phyloP scores from a whole-genome alignment of 768 basidiomycete genomes.

The Boletellus ananas region DNA sequence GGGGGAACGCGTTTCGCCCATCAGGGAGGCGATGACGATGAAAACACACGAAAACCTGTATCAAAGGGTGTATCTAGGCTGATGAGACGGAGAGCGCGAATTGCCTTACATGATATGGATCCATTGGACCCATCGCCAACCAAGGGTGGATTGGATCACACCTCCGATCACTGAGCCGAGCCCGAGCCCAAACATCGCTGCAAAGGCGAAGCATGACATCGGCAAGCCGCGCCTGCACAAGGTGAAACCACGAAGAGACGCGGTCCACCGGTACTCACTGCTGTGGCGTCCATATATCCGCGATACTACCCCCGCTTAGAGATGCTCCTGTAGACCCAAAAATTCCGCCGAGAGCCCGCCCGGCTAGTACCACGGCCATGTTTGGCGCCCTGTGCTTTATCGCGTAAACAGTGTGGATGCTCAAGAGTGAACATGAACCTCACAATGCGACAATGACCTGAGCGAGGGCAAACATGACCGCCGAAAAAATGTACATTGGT shows the following conservation, averaged over 20 bases:
- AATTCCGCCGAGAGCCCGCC: constrained; percentile 57
- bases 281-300: constrained; percentile 63
- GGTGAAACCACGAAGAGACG: not conserved
- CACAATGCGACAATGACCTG: constrained; percentile 39
- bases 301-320: constrained; percentile 65
- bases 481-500: constrained; percentile 55
- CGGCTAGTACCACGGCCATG: constrained; percentile 54
- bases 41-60: constrained; percentile 51
- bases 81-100: not conserved
- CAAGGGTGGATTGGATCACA: constrained; percentile 60
- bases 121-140: constrained; percentile 86
- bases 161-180: constrained; percentile 61
- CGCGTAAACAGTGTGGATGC: not conserved
- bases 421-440: constrained; percentile 1
- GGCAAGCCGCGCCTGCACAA: constrained; percentile 61
- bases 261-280: constrained; percentile 41
- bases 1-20: constrained; percentile 70
- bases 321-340: constrained; percentile 63
- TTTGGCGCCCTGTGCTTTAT: constrained; percentile 33
- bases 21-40: constrained; percentile 45
- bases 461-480: constrained; percentile 46
- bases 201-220: constrained; percentile 66
- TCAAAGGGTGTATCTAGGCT: not conserved
- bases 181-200: constrained; percentile 54
- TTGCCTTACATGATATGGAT: constrained; percentile 54